phyloP scores from a whole-genome alignment of 139 green algal genomes.

The Dunaliella sp. region DNA sequence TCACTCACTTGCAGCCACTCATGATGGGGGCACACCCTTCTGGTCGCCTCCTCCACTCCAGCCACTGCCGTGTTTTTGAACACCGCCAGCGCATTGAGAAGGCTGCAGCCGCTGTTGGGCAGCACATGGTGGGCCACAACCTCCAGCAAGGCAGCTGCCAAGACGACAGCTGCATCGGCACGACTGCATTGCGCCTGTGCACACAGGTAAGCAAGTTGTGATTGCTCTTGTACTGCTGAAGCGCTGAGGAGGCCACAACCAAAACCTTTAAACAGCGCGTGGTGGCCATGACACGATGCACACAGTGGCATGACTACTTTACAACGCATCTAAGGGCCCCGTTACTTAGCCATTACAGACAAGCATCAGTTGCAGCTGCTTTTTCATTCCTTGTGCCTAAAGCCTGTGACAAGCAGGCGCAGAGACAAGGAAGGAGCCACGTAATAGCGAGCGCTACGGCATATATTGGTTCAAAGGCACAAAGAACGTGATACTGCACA shows the following conservation, averaged over 20 bases:
- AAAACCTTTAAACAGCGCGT: too few species aligned
- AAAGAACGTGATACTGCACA: too few species aligned
- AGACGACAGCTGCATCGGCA: neutral
- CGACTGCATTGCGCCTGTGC: neutral
- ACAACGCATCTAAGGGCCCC: too few species aligned
- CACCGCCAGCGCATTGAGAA: neutral
- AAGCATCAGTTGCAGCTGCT: neutral
- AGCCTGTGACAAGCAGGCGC: neutral
- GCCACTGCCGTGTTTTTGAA: conserved; percentile 15
- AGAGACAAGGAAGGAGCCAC: too few species aligned
- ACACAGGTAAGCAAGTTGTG: too few species aligned
- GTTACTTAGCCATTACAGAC: too few species aligned
- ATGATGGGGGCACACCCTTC: neutral
- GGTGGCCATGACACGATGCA: too few species aligned
- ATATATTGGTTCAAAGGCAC: too few species aligned
- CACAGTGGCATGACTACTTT: too few species aligned
- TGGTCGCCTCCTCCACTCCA: neutral
- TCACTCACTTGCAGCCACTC: conserved; percentile 23
- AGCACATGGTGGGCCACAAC: neutral
- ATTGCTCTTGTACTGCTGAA: neutral
- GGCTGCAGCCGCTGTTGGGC: neutral
- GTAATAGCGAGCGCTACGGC: too few species aligned
- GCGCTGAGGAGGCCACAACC: too few species aligned
- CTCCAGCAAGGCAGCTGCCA: conserved; percentile 11
- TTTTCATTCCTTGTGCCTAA: neutral